phyloP scores from a whole-genome alignment of 306 rosid species.

The Dalbergia cochinchinensis region DNA sequence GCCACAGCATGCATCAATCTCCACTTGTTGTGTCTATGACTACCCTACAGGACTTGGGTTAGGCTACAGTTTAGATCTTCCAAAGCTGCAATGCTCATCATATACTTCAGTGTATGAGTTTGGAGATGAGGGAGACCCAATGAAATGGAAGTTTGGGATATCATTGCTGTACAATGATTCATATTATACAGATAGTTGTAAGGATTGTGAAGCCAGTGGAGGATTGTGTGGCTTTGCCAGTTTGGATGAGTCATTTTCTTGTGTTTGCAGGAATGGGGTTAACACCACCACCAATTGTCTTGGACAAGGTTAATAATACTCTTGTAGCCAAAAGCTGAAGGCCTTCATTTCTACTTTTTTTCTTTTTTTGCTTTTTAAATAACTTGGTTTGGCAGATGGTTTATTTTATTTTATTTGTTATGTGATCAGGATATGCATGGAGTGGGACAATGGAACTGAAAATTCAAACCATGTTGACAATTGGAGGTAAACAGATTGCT shows the following conservation, averaged over 20 bases:
- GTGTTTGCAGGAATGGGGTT: conserved; percentile 55
- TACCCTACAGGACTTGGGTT: conserved; percentile 47
- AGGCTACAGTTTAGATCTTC: conserved; percentile 60
- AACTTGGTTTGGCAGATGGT: background rate
- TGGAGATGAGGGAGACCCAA: conserved; percentile 66
- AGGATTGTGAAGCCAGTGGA: conserved; percentile 57
- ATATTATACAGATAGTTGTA: conserved; percentile 47
- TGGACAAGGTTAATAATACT: conserved; percentile 53
- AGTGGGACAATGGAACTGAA: conserved; percentile 53
- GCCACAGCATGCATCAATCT: conserved; percentile 52
- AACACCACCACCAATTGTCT: conserved; percentile 54
- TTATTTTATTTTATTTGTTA: background rate
- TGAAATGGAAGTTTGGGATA: conserved; percentile 64
- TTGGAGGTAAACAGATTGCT: conserved; percentile 52
- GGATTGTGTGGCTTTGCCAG: conserved; percentile 61
- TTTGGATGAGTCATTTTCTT: conserved; percentile 58
- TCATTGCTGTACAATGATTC: conserved; percentile 60
- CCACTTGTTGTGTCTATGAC: conserved; percentile 68
- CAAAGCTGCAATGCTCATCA: conserved; percentile 65
- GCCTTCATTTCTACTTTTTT: background rate
- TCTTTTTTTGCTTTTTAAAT: background rate
- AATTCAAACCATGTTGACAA: conserved; percentile 50
- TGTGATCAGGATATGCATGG: conserved; percentile 54
- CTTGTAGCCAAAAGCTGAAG: background rate
- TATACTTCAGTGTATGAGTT: conserved; percentile 60